These are phyloP conservation scores for Pleurotus sapidus DNA, from an alignment of 768 basidiomycete species.

Conservation along the genomic window DNA sequence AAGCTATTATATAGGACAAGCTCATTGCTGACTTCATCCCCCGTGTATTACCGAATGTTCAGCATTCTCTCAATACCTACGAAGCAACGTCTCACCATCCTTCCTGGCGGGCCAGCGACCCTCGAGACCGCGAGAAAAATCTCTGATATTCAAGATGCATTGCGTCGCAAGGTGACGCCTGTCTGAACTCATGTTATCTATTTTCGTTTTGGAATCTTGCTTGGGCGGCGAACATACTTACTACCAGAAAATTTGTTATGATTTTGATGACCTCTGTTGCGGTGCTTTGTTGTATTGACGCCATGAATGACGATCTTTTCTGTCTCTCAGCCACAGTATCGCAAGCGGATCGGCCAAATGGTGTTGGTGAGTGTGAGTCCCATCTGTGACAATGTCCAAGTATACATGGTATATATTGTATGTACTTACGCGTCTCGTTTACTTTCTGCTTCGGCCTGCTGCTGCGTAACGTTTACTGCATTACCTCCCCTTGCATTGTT, in stretches of 20 bases:
- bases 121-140: conserved; percentile 70
- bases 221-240: not conserved
- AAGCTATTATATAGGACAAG: conserved; percentile 51
- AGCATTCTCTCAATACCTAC: conserved; percentile 72
- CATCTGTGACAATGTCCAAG: too few species aligned
- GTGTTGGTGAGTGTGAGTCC: too few species aligned
- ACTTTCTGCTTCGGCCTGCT: too few species aligned
- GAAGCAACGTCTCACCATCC: conserved; percentile 75
- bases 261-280: conserved; percentile 1
- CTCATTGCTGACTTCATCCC: conserved; percentile 80
- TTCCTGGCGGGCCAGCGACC: conserved; percentile 68
- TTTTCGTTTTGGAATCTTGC: conserved; percentile 9
- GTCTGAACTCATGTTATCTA: conserved; percentile 9
- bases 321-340: too few species aligned
- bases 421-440: too few species aligned
- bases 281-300: conserved; percentile 12
- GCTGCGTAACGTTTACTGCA: too few species aligned
- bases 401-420: too few species aligned
- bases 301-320: not conserved
- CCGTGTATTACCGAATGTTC: conserved; percentile 78
- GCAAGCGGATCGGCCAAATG: too few species aligned
- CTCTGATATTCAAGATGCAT: conserved; percentile 71
- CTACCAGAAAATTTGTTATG: not conserved
- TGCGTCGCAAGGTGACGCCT: conserved; percentile 44
- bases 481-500: too few species aligned